Base-by-base conservation (phyloP, 495 filamentous ascomycete species). In the Pyrenopolyporus hunteri region DNA sequence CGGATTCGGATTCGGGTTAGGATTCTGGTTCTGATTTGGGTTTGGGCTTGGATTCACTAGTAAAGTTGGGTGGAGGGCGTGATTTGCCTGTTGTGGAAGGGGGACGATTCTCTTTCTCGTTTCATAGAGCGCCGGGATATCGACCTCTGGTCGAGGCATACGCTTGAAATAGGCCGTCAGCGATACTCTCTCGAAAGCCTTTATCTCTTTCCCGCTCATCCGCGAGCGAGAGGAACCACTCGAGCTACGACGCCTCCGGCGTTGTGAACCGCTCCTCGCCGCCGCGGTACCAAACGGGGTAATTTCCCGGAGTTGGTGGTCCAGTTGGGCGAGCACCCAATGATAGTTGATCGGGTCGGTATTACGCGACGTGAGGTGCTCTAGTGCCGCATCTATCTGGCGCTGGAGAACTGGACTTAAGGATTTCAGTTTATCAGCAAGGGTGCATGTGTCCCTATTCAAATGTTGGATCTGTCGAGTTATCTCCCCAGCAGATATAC, bases 81-180 rank as follows among this genome's bases (percentile, higher is more conserved):
- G 11, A 20, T 11, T 14, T 39, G 39, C 10, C 16, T 13, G 1
- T 53, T 44, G 19, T 47, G 45, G 16, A 39, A 32, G 19, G 26
- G 20, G 17, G 22, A 6, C 8, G 36, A 2, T 11, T 28, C 20
- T 57, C 31, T 33, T 68, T 20, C 53, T 60, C 6, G 58, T 65
- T 31, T 63, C 23, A 23, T 66, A 67, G 2, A 78, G 46, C 16
- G 25, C 37, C 2, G 59, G 13, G 9, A 72, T 61, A 20, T 76
- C 59, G 7, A 66, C 68, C 0, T 65, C 67, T 3, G 56, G 54
- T 22, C 51, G 57, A 3, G 73, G 76, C 1, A 51, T 49, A 16
- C 64, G 64, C 61, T 75, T 74, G 55, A 73, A 78, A 39, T 76
- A 78, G 4, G 70, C 71, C 4, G 64, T 74, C 29, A 78, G 43